phyloP scores from a whole-genome alignment of 352 stramenopile genomes.

The Nothophytophthora sp. region DNA sequence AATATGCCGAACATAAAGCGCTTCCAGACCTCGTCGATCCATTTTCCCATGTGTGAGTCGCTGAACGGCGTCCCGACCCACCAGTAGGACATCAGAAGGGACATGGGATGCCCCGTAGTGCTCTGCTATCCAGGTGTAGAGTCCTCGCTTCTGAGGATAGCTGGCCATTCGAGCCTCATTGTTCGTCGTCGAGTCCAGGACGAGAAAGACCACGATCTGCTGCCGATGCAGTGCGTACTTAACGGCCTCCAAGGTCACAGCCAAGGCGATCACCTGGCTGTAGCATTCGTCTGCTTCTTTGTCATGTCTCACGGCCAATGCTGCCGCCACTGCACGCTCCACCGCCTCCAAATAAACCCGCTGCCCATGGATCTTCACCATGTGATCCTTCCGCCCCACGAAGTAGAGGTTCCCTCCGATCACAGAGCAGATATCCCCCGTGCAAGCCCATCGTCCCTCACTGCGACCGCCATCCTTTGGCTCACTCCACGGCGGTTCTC shows the following conservation, averaged over 20 bases:
- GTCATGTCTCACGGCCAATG: slow-evolving; percentile 9
- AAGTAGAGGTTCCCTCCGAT: slow-evolving; percentile 36
- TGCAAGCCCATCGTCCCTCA: slow-evolving; percentile 28
- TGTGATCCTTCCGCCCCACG: slow-evolving; percentile 41
- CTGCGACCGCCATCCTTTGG: not conserved
- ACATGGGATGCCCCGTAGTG: slow-evolving; percentile 32
- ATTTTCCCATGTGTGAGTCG: slow-evolving; percentile 48
- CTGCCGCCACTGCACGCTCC: slow-evolving; percentile 31
- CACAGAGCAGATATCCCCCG: slow-evolving; percentile 45
- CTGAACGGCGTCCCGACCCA: slow-evolving; percentile 14
- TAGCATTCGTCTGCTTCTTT: not conserved
- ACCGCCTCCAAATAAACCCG: slow-evolving; percentile 52
- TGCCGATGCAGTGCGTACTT: slow-evolving; percentile 15
- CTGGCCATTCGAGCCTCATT: not conserved
- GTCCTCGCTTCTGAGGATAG: slow-evolving; percentile 9
- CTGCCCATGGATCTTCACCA: slow-evolving; percentile 61
- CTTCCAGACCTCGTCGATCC: slow-evolving; percentile 21
- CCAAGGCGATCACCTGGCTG: slow-evolving; percentile 19
- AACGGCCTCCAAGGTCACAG: slow-evolving; percentile 9
- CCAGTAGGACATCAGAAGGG: slow-evolving; percentile 20
- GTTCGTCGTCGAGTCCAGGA: slow-evolving; percentile 11
- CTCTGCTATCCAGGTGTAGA: slow-evolving; percentile 33
- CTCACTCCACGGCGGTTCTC: not conserved
- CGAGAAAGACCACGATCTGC: slow-evolving; percentile 24
- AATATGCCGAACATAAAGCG: slow-evolving; percentile 7